Percentiles rank a stretch among this genome's conserved stretches.
Evolutionary conservation across 1,284 basidiomycete species (phyloP).

Genomic region (Gastroboletus turbinatus): DNA sequence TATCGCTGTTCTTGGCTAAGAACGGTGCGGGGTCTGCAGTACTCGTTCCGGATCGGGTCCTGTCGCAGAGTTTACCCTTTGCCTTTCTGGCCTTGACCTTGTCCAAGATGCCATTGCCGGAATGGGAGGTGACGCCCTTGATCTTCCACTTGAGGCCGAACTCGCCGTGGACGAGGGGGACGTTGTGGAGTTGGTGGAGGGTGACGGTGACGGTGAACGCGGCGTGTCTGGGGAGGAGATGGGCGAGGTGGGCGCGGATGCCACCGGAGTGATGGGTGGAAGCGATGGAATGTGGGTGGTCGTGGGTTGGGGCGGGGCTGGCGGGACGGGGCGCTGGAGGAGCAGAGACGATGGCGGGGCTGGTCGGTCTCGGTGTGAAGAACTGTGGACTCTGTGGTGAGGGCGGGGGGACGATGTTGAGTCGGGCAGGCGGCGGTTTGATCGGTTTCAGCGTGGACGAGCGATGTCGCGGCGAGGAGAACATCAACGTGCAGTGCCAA

Average conservation of each 20-base stretch:
- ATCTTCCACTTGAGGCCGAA: constrained; percentile 78
- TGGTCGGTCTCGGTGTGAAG: neutral
- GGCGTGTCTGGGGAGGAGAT: constrained; percentile 40
- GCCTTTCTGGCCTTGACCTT: constrained; percentile 38
- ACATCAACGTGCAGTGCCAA: neutral
- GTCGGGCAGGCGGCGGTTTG: constrained; percentile 12
- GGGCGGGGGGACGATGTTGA: constrained; percentile 1
- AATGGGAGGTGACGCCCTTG: constrained; percentile 54
- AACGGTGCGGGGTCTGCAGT: neutral
- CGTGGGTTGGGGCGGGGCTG: neutral
- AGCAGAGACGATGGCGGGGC: neutral
- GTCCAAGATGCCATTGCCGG: constrained; percentile 39
- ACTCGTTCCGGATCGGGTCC: constrained; percentile 11
- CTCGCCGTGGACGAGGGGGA: constrained; percentile 74
- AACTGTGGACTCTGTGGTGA: neutral
- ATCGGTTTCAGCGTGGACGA: constrained; percentile 24
- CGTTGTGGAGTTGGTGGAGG: constrained; percentile 72
- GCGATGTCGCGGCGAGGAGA: constrained; percentile 21
- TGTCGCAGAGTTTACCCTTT: constrained; percentile 33
- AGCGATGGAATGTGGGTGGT: neutral
- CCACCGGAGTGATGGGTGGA: constrained; percentile 4
- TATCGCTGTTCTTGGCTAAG: constrained; percentile 22
- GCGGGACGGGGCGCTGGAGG: neutral
- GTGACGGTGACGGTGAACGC: constrained; percentile 65
- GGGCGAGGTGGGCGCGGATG: constrained; percentile 32